Conservation (phyloP, 2,329 filamentous ascomycete genomes). For the Decorospora gaudefroyi region DNA sequence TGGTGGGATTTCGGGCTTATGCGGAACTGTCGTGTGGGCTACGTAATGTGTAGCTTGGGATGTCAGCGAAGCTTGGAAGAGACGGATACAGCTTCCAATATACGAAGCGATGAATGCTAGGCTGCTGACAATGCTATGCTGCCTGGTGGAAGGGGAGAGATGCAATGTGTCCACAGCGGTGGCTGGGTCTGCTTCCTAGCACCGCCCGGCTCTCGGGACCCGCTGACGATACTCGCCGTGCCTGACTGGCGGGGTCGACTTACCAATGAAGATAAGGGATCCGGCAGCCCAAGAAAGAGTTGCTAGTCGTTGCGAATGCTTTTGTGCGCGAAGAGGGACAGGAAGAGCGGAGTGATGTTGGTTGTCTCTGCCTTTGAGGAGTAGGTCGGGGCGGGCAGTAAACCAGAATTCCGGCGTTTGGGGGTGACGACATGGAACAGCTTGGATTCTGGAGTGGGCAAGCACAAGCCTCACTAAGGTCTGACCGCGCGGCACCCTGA, state of each 20-base stretch:
- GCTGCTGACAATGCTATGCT: constrained; percentile 21
- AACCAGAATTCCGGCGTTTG: constrained; percentile 40
- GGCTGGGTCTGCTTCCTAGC: constrained; percentile 30
- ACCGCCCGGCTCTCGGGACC: constrained; percentile 32
- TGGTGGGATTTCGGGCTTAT: constrained; percentile 45
- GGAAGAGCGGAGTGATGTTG: constrained; percentile 10
- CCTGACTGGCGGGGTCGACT: constrained; percentile 31
- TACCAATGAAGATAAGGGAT: constrained; percentile 31
- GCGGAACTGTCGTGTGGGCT: constrained; percentile 34
- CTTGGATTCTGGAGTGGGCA: constrained; percentile 23
- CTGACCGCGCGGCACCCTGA: constrained; percentile 30
- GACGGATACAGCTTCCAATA: constrained; percentile 20
- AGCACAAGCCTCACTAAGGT: constrained; percentile 29
- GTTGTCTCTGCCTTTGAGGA: constrained; percentile 3
- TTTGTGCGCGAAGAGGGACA: constrained; percentile 5
- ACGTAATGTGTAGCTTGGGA: constrained; percentile 25
- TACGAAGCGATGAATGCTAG: constrained; percentile 11
- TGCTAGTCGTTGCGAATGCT: background rate
- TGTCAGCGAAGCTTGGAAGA: constrained; percentile 33
- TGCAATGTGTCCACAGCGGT: constrained; percentile 46
- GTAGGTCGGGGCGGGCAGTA: constrained; percentile 29
- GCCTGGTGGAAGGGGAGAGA: constrained; percentile 25
- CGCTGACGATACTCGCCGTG: constrained; percentile 37
- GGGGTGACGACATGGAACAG: constrained; percentile 46
- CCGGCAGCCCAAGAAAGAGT: constrained; percentile 10